A percentile compares a stretch with the other conserved stretches of the same genome.
These are phyloP conservation scores for Endocarpon pusillum DNA, from an alignment of 495 filamentous ascomycete species.

Conservation along the genomic window DNA sequence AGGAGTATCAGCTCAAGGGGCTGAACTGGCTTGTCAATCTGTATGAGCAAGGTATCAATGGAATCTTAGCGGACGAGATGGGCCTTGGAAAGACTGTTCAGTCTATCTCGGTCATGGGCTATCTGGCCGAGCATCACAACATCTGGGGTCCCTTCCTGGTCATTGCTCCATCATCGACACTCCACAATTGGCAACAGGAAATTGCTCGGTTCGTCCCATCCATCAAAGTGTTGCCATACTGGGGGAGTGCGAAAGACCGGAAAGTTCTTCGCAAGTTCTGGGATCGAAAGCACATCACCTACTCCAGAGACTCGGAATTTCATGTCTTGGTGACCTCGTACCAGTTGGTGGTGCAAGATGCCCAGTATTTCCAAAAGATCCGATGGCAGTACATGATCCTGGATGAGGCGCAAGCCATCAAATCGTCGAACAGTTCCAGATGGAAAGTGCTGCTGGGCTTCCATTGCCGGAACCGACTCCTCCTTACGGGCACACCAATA, in stretches of 20 bases:
- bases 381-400: slow-evolving; percentile 99
- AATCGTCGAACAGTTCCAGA: slow-evolving; percentile 85
- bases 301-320: slow-evolving; percentile 80
- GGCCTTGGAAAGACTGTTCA: slow-evolving; percentile 98
- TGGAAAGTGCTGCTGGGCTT: slow-evolving; percentile 94
- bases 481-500: slow-evolving; percentile 93
- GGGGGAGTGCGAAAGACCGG: slow-evolving; percentile 86
- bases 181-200: slow-evolving; percentile 99
- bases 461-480: slow-evolving; percentile 83
- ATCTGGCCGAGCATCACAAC: slow-evolving; percentile 88
- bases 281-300: slow-evolving; percentile 94
- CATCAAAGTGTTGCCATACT: slow-evolving; percentile 90
- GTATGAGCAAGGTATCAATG: slow-evolving; percentile 99
- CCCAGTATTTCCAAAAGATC: slow-evolving; percentile 95
- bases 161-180: slow-evolving; percentile 85
- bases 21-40: slow-evolving; percentile 98
- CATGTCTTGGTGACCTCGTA: slow-evolving; percentile 95
- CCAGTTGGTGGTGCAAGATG: slow-evolving; percentile 88
- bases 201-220: slow-evolving; percentile 85
- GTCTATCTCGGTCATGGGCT: slow-evolving; percentile 98
- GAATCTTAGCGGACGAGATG: slow-evolving; percentile 97
- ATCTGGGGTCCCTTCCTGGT: slow-evolving; percentile 98
- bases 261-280: slow-evolving; percentile 97
- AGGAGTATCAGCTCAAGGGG: slow-evolving; percentile 97
- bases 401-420: slow-evolving; percentile 97